Evolutionary conservation across 2,329 filamentous ascomycete species (phyloP), one percentile per base, ranked within the genome.

Genomic region (Aspergillus sp.): DNA sequence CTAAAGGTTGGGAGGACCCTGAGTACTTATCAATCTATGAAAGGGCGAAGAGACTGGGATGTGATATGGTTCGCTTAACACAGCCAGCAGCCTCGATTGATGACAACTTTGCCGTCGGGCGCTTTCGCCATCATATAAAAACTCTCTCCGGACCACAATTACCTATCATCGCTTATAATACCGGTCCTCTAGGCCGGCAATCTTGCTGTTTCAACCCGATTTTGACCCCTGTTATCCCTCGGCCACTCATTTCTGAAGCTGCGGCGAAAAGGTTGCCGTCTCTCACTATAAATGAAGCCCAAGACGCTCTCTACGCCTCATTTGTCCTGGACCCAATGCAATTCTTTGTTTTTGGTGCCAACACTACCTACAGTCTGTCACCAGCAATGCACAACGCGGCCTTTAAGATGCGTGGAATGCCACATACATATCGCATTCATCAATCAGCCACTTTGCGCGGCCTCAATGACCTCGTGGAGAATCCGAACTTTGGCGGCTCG

Each of bases 361-460:
- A 88, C 59, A 86, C 91, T 9, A 85, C 83, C 54, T 91, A 91
- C 77, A 92, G 88, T 71, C 74, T 93, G 59, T 92, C 90, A 0
- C 90, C 91, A 1, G 87, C 88, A 7, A 93, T 93, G 89, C 90
- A 93, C 73, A 91, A 88, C 58, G 83, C 88, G 6, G 90, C 90
- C 0, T 87, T 91, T 61, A 80, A 82, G 56, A 84, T 83, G 25
- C 87, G 87, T 66, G 90, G 90, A 0, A 86, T 93, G 72, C 87
- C 86, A 0, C 90, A 93, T 67, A 75, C 82, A 6, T 92, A 91
- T 71, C 77, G 81, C n/a, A 86, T 87, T 1, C 82, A 87, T 60
- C 88, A 90, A 54, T 87, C 87, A 5, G 77, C 82, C 19, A 86
- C 85, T 0, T 74, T 93, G 11, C 84, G 85, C 43, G 85, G 86